Evolutionary conservation across 768 basidiomycete species (phyloP).

Genomic region (Mycena vulgaris): DNA sequence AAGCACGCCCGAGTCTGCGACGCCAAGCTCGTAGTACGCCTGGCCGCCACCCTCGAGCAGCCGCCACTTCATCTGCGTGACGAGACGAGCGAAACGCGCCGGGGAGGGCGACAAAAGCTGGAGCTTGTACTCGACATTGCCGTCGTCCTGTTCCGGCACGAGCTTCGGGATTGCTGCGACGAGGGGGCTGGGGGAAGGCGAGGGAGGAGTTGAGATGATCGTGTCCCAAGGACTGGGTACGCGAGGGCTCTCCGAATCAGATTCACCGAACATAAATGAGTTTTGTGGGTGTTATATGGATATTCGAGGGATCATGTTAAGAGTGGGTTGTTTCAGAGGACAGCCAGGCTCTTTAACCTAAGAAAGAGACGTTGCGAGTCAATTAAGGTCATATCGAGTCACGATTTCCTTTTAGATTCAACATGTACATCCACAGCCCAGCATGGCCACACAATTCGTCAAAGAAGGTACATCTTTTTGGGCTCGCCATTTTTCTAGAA

Average conservation of each 20-base stretch:
- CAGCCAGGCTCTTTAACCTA: conserved; percentile 20
- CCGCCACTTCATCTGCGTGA: conserved; percentile 97
- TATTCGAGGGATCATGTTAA: conserved; percentile 74
- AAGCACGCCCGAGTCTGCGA: conserved; percentile 90
- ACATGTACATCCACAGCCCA: too few species aligned
- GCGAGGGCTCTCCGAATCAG: conserved; percentile 83
- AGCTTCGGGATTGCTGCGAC: conserved; percentile 70
- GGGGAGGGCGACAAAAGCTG: conserved; percentile 87
- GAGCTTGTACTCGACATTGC: conserved; percentile 96
- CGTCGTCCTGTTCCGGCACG: conserved; percentile 85
- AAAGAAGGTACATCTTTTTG: too few species aligned
- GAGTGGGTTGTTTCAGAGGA: conserved; percentile 18
- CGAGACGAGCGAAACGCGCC: conserved; percentile 84
- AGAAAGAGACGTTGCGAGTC: conserved; percentile 23
- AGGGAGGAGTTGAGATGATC: conserved; percentile 71
- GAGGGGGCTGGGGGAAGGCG: conserved; percentile 54
- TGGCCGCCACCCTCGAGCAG: conserved; percentile 88
- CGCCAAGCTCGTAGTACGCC: conserved; percentile 87
- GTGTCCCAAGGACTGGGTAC: conserved; percentile 89
- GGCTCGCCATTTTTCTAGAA: too few species aligned
- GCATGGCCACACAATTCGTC: too few species aligned
- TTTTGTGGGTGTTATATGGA: conserved; percentile 43
- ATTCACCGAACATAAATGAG: conserved; percentile 82
- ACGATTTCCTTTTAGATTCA: not conserved
- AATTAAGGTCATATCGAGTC: conserved; percentile 4